Conservation (phyloP, 2,329 filamentous ascomycete species). For the Cladosporium sp. region DNA sequence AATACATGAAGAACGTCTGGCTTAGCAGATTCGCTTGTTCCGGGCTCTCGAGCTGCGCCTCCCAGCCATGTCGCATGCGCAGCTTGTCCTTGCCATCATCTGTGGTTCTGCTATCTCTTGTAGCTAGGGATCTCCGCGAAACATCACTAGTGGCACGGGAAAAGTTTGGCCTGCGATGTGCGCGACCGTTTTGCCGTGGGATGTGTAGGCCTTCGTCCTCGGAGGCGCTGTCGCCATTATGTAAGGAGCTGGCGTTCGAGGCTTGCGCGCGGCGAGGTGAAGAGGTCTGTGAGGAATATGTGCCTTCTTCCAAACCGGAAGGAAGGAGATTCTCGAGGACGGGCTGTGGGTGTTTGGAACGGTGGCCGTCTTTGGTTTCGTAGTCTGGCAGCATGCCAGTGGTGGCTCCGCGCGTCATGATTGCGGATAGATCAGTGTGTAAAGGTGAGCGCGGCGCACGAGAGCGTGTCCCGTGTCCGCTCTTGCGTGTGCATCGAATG, state of each 20-base stretch:
- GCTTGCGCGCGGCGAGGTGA: conserved; percentile 15
- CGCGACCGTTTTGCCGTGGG: conserved; percentile 9
- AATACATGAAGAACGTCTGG: conserved; percentile 99
- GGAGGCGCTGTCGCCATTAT: conserved; percentile 29
- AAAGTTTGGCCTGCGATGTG: conserved; percentile 2
- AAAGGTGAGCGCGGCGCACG: conserved; percentile 9
- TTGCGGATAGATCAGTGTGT: conserved; percentile 5
- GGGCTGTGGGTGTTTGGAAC: conserved; percentile 26
- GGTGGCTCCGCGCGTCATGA: conserved; percentile 23
- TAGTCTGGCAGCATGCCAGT: conserved; percentile 20
- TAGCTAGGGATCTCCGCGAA: conserved; percentile 8
- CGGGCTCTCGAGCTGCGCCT: conserved; percentile 84
- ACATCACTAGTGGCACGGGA: conserved; percentile 9
- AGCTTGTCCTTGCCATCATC: conserved; percentile 34
- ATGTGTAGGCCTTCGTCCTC: conserved; percentile 39
- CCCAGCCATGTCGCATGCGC: conserved; percentile 76
- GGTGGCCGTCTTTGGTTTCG: conserved; percentile 19
- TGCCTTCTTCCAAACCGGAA: conserved; percentile 15
- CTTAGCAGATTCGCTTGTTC: conserved; percentile 76
- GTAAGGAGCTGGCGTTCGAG: conserved; percentile 13
- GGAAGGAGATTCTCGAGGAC: conserved; percentile 17
- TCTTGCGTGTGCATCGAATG: conserved; percentile 12
- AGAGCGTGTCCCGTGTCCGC: conserved; percentile 11
- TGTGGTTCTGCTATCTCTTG: conserved; percentile 10
- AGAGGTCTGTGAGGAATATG: conserved; percentile 16